Conservation (phyloP, 2,329 filamentous ascomycete species). For the Cercospora sojina region DNA sequence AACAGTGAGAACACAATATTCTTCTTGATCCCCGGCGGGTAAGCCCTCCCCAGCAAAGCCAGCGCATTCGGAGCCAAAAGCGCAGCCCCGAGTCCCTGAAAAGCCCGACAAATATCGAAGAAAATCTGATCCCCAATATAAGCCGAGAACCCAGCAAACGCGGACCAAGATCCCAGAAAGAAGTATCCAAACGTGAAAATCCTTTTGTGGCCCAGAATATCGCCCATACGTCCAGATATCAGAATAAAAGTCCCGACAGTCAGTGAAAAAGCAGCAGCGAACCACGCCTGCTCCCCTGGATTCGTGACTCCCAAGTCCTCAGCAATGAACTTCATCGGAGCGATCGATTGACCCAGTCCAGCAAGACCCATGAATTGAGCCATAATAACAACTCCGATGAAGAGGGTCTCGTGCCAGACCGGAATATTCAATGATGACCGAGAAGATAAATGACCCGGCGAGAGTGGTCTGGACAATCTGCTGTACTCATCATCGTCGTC, state of each 20-base stretch:
- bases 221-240: conserved; percentile 45
- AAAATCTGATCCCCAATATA: conserved; percentile 35
- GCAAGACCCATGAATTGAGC: conserved; percentile 34
- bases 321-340: conserved; percentile 48
- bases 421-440: conserved; percentile 20
- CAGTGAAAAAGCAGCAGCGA: conserved; percentile 45
- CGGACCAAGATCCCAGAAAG: conserved; percentile 44
- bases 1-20: conserved; percentile 43
- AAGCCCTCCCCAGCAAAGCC: conserved; percentile 39
- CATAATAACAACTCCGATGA: conserved; percentile 31
- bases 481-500: neutral
- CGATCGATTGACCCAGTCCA: conserved; percentile 36
- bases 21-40: conserved; percentile 40
- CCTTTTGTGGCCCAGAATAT: conserved; percentile 46
- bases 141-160: conserved; percentile 41
- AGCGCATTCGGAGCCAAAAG: conserved; percentile 42
- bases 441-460: neutral
- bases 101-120: conserved; percentile 41
- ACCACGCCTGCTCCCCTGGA: conserved; percentile 47
- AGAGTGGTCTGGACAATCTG: neutral
- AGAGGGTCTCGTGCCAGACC: conserved; percentile 28
- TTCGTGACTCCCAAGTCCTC: conserved; percentile 42
- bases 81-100: conserved; percentile 44
- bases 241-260: conserved; percentile 49
- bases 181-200: conserved; percentile 43